phyloP scores from a whole-genome alignment of 208 protist species.

The Trypanosomatidae sp. region DNA sequence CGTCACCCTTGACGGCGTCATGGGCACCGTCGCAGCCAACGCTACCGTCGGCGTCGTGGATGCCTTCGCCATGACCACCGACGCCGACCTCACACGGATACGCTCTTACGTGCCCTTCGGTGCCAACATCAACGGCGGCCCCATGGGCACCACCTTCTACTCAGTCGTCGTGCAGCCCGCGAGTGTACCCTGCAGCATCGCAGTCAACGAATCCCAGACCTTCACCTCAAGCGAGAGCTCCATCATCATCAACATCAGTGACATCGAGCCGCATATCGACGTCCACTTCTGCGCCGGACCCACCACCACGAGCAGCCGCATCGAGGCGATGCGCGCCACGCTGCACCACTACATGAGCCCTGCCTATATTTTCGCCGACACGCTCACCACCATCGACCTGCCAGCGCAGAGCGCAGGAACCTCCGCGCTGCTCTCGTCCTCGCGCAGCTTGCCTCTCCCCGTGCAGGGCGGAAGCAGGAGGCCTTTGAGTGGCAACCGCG shows the following conservation, averaged over 20 bases:
- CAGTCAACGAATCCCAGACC: conserved; percentile 4
- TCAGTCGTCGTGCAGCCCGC: conserved; percentile 21
- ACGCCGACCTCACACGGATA: conserved; percentile 21
- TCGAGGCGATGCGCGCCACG: conserved; percentile 20
- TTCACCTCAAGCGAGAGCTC: conserved; percentile 12
- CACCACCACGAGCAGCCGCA: conserved; percentile 14
- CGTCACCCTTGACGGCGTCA: conserved; percentile 9
- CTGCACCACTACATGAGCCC: conserved; percentile 49
- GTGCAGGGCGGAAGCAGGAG: not conserved
- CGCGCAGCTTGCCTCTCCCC: not conserved
- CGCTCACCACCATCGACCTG: conserved; percentile 17
- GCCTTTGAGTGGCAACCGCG: not conserved
- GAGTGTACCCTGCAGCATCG: conserved; percentile 17
- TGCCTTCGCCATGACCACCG: conserved; percentile 24
- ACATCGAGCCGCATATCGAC: conserved; percentile 2
- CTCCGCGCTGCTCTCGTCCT: conserved; percentile 11
- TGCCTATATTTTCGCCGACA: conserved; percentile 37
- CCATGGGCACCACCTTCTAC: not conserved
- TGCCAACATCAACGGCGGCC: conserved; percentile 30
- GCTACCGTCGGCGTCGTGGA: conserved; percentile 35
- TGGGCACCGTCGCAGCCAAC: conserved; percentile 26
- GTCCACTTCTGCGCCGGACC: conserved; percentile 22
- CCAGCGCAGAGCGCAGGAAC: not conserved
- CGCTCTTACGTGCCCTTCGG: conserved; percentile 29
- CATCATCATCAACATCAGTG: conserved; percentile 6